A percentile compares a stretch with the other conserved stretches of the same genome.
Conservation (phyloP, 805 yeast genomes). For the Zygotorulaspora florentina region DNA sequence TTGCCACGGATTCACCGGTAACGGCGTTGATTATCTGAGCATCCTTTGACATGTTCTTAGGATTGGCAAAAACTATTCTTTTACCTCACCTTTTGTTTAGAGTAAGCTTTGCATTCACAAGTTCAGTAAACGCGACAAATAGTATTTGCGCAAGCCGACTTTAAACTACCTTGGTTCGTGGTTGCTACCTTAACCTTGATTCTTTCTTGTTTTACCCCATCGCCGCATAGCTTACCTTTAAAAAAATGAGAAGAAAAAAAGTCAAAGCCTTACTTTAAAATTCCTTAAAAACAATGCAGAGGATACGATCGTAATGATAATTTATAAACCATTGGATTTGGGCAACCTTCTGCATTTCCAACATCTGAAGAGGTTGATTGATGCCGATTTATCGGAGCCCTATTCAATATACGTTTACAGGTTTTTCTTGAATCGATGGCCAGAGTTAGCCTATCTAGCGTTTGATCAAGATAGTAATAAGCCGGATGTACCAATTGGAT, state of each 20-base stretch:
- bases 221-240: background rate
- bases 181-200: too few relatives aligned
- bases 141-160: too few relatives aligned
- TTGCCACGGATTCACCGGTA: constrained; percentile 39
- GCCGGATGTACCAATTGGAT: constrained; percentile 57
- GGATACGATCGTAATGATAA: constrained; percentile 9
- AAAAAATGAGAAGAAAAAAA: background rate
- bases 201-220: too few relatives aligned
- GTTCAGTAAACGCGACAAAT: too few relatives aligned
- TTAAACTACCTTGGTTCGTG: too few relatives aligned
- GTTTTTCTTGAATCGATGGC: constrained; percentile 88
- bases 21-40: constrained; percentile 39
- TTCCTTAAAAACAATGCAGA: background rate
- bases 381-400: constrained; percentile 82
- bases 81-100: too few relatives aligned
- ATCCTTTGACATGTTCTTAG: constrained; percentile 11
- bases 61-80: too few relatives aligned
- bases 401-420: constrained; percentile 91
- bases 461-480: constrained; percentile 33
- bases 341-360: constrained; percentile 38
- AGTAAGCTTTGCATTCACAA: too few relatives aligned
- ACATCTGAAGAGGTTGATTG: constrained; percentile 53
- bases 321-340: constrained; percentile 27
- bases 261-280: background rate
- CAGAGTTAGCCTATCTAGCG: constrained; percentile 70